Percentiles rank a stretch among this genome's conserved stretches.
Evolutionary conservation across 2,329 filamentous ascomycete genomes (phyloP).

Genomic region (Teratosphaeria gauchensis): DNA sequence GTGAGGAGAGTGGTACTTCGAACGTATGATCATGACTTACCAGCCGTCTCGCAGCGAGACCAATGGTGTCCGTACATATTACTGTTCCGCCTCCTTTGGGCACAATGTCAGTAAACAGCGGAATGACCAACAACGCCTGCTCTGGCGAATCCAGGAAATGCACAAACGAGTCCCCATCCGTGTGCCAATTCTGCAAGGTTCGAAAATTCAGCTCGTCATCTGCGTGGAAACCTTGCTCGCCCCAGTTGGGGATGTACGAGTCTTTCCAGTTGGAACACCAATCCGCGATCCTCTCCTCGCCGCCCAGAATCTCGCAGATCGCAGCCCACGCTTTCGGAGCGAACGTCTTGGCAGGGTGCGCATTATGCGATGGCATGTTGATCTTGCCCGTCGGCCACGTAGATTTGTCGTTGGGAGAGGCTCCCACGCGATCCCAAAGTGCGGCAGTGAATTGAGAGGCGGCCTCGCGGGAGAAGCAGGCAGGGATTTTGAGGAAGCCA

Average conservation of each 20-base stretch:
- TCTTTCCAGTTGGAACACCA: conserved; percentile 46
- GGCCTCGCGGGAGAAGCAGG: conserved; percentile 25
- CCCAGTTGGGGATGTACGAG: conserved; percentile 60
- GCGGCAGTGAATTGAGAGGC: conserved; percentile 39
- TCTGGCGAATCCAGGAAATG: conserved; percentile 63
- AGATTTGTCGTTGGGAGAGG: conserved; percentile 52
- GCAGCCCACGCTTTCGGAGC: conserved; percentile 58
- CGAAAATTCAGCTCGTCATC: conserved; percentile 42
- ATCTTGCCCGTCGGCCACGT: conserved; percentile 54
- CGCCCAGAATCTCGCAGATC: conserved; percentile 57
- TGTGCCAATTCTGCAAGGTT: conserved; percentile 53
- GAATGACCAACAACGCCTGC: conserved; percentile 59
- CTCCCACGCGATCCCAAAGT: conserved; percentile 58
- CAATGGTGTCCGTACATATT: conserved; percentile 41
- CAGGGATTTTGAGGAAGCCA: conserved; percentile 4
- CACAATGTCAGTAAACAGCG: conserved; percentile 55
- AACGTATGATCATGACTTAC: neutral
- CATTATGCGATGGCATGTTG: conserved; percentile 54
- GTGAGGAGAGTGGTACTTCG: neutral
- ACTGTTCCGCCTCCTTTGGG: conserved; percentile 54
- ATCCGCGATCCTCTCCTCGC: conserved; percentile 45
- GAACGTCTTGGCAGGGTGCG: conserved; percentile 45
- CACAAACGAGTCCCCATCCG: conserved; percentile 63
- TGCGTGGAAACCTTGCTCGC: conserved; percentile 38
- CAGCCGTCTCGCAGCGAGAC: conserved; percentile 46